These are phyloP conservation scores for Evernia prunastri DNA, from an alignment of 495 filamentous ascomycete genomes.

Conservation along the genomic window DNA sequence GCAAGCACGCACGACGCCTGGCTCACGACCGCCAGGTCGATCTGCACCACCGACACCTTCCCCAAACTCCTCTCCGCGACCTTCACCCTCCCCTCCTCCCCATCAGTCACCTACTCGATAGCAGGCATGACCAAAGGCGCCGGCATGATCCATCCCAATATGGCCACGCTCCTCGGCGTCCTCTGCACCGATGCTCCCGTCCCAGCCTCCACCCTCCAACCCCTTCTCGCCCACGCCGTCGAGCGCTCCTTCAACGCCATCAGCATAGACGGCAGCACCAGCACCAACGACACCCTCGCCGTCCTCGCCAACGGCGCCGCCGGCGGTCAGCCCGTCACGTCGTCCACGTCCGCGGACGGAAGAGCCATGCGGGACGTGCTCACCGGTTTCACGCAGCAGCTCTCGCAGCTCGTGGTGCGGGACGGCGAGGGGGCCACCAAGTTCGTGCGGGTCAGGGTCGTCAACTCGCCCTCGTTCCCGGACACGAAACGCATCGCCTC, in stretches of 20 bases:
- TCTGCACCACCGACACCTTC: slow-evolving; percentile 99
- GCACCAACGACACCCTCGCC: slow-evolving; percentile 93
- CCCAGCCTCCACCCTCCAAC: slow-evolving; percentile 56
- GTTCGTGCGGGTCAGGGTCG: slow-evolving; percentile 89
- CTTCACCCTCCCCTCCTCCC: slow-evolving; percentile 80
- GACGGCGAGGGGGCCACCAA: slow-evolving; percentile 98
- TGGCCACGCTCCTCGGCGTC: slow-evolving; percentile 92
- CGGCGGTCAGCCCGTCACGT: slow-evolving; percentile 58
- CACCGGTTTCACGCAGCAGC: slow-evolving; percentile 68
- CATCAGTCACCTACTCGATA: slow-evolving; percentile 67
- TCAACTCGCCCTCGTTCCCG: slow-evolving; percentile 58
- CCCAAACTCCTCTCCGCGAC: slow-evolving; percentile 84
- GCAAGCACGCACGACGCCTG: slow-evolving; percentile 75
- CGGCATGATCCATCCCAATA: slow-evolving; percentile 99
- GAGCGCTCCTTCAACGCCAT: slow-evolving; percentile 94
- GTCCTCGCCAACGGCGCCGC: slow-evolving; percentile 92
- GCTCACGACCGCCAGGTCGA: slow-evolving; percentile 75
- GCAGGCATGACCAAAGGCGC: slow-evolving; percentile 97
- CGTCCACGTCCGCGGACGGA: slow-evolving; percentile 50
- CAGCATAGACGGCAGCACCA: slow-evolving; percentile 92
- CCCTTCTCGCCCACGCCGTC: slow-evolving; percentile 66
- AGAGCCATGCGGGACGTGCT: slow-evolving; percentile 64
- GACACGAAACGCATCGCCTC: slow-evolving; percentile 67
- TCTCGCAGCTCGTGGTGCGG: slow-evolving; percentile 87
- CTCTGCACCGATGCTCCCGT: slow-evolving; percentile 91